A percentile compares a stretch with the other conserved stretches of the same genome.
Evolutionary conservation across 345 rosid species (phyloP).

Genomic region (Anastatica hierochuntica): DNA sequence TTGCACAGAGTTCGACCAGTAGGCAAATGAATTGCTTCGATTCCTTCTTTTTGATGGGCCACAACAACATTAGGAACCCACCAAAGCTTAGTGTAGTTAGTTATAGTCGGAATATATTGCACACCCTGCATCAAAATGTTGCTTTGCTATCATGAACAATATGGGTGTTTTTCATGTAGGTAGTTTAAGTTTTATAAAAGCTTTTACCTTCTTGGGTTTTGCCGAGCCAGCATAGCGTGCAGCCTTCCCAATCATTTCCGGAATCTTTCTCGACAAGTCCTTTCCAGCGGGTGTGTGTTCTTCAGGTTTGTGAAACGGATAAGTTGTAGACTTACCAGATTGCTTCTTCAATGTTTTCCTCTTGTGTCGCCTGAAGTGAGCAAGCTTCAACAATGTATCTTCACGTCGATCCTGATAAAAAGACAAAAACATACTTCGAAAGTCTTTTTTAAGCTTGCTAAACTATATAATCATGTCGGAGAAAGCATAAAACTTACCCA

Average conservation of each 20-base stretch:
- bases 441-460: neutral
- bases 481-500: constrained; percentile 52
- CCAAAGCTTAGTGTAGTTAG: constrained; percentile 91
- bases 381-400: constrained; percentile 71
- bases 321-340: constrained; percentile 56
- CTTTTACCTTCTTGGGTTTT: constrained; percentile 72
- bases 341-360: constrained; percentile 68
- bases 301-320: constrained; percentile 90
- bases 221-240: constrained; percentile 74
- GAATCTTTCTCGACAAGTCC: constrained; percentile 72
- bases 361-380: constrained; percentile 85
- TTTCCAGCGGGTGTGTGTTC: constrained; percentile 89
- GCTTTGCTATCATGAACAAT: neutral
- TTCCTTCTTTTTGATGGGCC: constrained; percentile 95
- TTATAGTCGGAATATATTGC: constrained; percentile 76
- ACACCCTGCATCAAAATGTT: constrained; percentile 43
- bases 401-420: constrained; percentile 88
- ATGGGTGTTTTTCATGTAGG: neutral
- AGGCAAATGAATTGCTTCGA: constrained; percentile 92
- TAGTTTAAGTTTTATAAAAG: neutral
- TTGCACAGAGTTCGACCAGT: constrained; percentile 90
- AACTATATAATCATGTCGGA: neutral
- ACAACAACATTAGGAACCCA: constrained; percentile 99
- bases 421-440: constrained; percentile 17
- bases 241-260: constrained; percentile 83